Conservation (phyloP, 2,329 filamentous ascomycete genomes). For the Huntiella bhutanensis region DNA sequence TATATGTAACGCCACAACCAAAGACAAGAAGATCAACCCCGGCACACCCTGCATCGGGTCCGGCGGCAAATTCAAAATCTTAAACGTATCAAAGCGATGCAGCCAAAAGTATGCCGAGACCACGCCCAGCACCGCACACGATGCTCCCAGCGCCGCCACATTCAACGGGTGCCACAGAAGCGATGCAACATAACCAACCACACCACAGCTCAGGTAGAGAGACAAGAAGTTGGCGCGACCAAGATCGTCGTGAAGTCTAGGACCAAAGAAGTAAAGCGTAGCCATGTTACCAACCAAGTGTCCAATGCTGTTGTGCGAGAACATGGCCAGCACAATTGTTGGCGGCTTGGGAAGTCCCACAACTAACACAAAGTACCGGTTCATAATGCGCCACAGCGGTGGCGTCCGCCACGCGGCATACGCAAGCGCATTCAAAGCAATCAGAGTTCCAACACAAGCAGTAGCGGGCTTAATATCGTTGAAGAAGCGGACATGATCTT, state of each 20-base stretch:
- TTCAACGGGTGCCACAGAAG: slow-evolving; percentile 31
- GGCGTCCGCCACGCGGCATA: slow-evolving; percentile 44
- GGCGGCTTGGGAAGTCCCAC: slow-evolving; percentile 45
- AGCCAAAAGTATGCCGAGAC: slow-evolving; percentile 42
- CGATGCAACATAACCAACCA: slow-evolving; percentile 38
- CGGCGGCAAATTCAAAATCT: slow-evolving; percentile 37
- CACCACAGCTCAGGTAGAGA: slow-evolving; percentile 42
- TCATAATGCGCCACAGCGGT: slow-evolving; percentile 45
- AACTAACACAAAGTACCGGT: slow-evolving; percentile 47
- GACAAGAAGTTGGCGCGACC: slow-evolving; percentile 50
- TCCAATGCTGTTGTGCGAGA: slow-evolving; percentile 45
- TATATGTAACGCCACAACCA: slow-evolving; percentile 31
- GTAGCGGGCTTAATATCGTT: slow-evolving; percentile 41
- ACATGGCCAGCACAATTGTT: slow-evolving; percentile 42
- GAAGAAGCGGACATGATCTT: slow-evolving; percentile 29
- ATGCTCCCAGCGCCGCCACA: slow-evolving; percentile 44
- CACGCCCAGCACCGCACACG: slow-evolving; percentile 43
- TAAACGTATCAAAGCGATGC: slow-evolving; percentile 36
- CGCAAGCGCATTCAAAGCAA: slow-evolving; percentile 38
- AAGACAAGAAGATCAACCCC: slow-evolving; percentile 33
- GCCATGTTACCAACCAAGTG: slow-evolving; percentile 50
- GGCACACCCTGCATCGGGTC: slow-evolving; percentile 32
- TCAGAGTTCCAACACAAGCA: slow-evolving; percentile 43
- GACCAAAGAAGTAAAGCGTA: slow-evolving; percentile 46
- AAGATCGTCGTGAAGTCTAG: slow-evolving; percentile 48